Evolutionary conservation across 2,329 filamentous ascomycete species (phyloP), one percentile per base, ranked within the genome.

Genomic region (Apiospora aurea): DNA sequence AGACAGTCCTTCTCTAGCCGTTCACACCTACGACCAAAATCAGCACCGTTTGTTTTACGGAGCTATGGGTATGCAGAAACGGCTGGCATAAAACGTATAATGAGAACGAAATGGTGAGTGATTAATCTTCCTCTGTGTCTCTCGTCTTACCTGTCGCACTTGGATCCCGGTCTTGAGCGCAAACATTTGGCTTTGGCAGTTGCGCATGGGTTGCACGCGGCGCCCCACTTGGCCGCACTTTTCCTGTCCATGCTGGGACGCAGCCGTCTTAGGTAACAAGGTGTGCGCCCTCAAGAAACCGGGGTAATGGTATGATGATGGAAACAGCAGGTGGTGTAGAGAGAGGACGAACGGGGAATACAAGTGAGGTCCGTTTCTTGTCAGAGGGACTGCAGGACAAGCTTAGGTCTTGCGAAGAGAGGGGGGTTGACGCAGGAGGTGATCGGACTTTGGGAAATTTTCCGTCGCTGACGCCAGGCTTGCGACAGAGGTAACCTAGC

Each of bases 181-280:
- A 87, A 82, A 73, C 86, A 87, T 73, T 87, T 87, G 10, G 86
- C 85, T 74, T 87, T 87, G 44, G 86, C 85, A 21, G 34, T 69
- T 84, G 86, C 85, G 74, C 86, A 87, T 1, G 84, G 79, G 6
- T 84, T 80, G 69, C 86, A 87, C 1, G 86, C 86, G 4, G 85
- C 85, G 21, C 86, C 86, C 86, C 86, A 87, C 85, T 79, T 81
- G 10, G 53, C 61, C 34, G 72, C 76, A 38, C 70, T 73, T 72
- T 77, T 79, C 71, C 68, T 75, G 64, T 79, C 78, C 75, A 77
- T 78, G 18, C 68, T 72, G 51, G 24, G 24, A 29, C 24, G 53
- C 53, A 38, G 34, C 29, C 53, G 29, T 29, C 26, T 29, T 57
- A 26, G 51, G 51, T 57, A 38, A 34, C 53, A 61, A 34, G 53